Conservation (phyloP, 345 rosid species). For the Gossypium thurberi region DNA sequence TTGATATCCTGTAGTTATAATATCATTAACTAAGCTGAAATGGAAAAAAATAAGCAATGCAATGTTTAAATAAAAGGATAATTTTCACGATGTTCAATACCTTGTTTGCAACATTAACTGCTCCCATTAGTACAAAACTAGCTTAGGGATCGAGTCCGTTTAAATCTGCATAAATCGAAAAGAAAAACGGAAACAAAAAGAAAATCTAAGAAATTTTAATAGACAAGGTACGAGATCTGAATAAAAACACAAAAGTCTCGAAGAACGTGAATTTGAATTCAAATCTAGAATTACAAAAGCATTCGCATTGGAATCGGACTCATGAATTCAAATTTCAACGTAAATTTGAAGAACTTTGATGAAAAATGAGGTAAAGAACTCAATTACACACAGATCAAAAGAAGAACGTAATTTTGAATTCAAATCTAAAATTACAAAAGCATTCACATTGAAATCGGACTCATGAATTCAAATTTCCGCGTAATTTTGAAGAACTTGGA, state of each 20-base stretch:
- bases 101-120: slow-evolving; percentile 40
- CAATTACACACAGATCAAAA: not conserved
- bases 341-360: not conserved
- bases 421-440: not conserved
- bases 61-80: not conserved
- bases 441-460: not conserved
- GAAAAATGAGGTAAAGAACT: not conserved
- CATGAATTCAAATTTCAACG: not conserved
- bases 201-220: not conserved
- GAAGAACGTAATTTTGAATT: not conserved
- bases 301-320: not conserved
- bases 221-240: not conserved
- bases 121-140: slow-evolving; percentile 41
- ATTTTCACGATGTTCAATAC: slow-evolving; percentile 17
- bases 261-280: not conserved
- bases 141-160: not conserved
- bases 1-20: slow-evolving; percentile 39
- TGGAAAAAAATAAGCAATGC: not conserved
- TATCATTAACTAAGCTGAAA: not conserved
- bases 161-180: slow-evolving; percentile 4
- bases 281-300: not conserved
- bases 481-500: not conserved
- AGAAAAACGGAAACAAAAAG: not conserved
- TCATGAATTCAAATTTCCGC: not conserved
- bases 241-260: not conserved